phyloP scores from a whole-genome alignment of 2,329 filamentous ascomycete genomes.

The Beauveria varroae region DNA sequence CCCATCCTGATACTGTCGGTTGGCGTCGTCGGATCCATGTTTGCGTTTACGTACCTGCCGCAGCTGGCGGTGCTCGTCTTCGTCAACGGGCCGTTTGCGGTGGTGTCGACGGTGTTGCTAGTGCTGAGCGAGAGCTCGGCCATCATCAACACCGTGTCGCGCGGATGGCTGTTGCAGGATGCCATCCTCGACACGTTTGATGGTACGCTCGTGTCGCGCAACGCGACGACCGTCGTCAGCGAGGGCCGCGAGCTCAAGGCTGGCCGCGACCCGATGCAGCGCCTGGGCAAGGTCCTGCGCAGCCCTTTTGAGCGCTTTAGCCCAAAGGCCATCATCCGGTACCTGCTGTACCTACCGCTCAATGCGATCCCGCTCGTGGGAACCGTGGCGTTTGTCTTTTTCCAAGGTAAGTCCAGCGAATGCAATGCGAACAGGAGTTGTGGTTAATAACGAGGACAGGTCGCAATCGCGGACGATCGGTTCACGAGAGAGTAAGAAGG shows the following conservation, averaged over 20 bases:
- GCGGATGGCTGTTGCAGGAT: slow-evolving; percentile 71
- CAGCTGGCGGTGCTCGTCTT: slow-evolving; percentile 77
- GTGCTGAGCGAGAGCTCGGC: slow-evolving; percentile 56
- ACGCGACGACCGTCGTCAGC: slow-evolving; percentile 55
- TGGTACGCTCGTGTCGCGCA: slow-evolving; percentile 51
- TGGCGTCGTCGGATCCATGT: slow-evolving; percentile 72
- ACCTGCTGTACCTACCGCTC: slow-evolving; percentile 78
- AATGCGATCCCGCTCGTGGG: slow-evolving; percentile 91
- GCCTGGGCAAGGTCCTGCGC: slow-evolving; percentile 51
- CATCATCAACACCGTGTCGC: slow-evolving; percentile 49
- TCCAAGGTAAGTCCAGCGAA: slow-evolving; percentile 51
- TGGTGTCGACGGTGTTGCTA: slow-evolving; percentile 63
- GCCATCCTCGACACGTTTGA: slow-evolving; percentile 86
- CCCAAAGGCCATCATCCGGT: slow-evolving; percentile 61
- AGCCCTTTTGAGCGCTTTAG: slow-evolving; percentile 50
- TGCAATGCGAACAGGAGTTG: not conserved
- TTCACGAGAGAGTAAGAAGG: slow-evolving; percentile 46
- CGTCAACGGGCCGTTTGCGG: slow-evolving; percentile 75
- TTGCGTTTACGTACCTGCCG: slow-evolving; percentile 77
- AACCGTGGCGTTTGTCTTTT: slow-evolving; percentile 68
- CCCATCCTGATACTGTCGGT: slow-evolving; percentile 63
- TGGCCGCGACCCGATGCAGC: slow-evolving; percentile 47
- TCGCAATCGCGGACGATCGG: slow-evolving; percentile 37
- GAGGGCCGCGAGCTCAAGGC: slow-evolving; percentile 66
- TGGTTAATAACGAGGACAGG: slow-evolving; percentile 24